These are phyloP conservation scores for Schwanniomyces occidentalis DNA, from an alignment of 805 yeast genomes.

Conservation along the genomic window DNA sequence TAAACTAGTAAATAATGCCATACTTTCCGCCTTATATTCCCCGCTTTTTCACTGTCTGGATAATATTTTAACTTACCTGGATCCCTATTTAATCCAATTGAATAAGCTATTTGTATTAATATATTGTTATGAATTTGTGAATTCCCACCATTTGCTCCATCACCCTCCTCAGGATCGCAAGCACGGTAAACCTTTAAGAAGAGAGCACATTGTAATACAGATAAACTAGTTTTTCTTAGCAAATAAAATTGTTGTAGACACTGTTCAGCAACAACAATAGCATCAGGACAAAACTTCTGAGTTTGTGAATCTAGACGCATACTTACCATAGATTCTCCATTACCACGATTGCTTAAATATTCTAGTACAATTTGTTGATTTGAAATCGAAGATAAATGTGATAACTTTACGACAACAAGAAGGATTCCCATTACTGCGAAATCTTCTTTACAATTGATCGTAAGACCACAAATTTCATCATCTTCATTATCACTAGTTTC, in stretches of 20 bases:
- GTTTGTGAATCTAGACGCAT: not conserved
- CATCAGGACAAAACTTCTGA: not conserved
- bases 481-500: not conserved
- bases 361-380: too few species aligned
- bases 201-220: slow-evolving; percentile 49
- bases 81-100: slow-evolving; percentile 64
- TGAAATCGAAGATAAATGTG: too few species aligned
- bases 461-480: not conserved
- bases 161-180: slow-evolving; percentile 49
- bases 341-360: too few species aligned
- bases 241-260: not conserved
- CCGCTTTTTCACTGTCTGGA: slow-evolving; percentile 15
- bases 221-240: not conserved
- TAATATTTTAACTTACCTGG: slow-evolving; percentile 40
- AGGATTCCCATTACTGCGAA: slow-evolving; percentile 3
- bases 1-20: slow-evolving; percentile 19
- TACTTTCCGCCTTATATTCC: slow-evolving; percentile 21
- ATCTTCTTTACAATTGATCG: not conserved
- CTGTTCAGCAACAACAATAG: not conserved
- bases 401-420: not conserved
- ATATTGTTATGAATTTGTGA: slow-evolving; percentile 52
- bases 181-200: slow-evolving; percentile 48
- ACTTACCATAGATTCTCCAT: not conserved
- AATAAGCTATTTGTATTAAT: slow-evolving; percentile 59
- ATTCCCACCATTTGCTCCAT: slow-evolving; percentile 53